A percentile compares a stretch with the other conserved stretches of the same genome.
These are phyloP conservation scores for Platismatia glauca DNA, from an alignment of 495 filamentous ascomycete genomes.

Conservation along the genomic window DNA sequence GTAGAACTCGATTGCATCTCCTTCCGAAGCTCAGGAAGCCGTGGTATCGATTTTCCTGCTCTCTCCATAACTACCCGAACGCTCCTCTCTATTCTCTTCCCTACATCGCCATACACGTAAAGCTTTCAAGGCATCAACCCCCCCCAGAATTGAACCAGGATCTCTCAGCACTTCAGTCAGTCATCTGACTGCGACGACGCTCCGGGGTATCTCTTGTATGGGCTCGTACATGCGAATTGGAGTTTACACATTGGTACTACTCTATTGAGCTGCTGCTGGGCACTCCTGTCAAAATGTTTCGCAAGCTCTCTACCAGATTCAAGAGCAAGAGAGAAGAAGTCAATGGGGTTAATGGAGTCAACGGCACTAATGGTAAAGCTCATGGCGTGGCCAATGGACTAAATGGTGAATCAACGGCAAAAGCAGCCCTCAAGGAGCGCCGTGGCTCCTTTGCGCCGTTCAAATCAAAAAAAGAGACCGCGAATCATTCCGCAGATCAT, in stretches of 20 bases:
- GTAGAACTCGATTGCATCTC: neutral
- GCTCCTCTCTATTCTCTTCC: neutral
- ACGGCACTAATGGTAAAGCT: constrained; percentile 20
- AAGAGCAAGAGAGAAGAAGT: constrained; percentile 35
- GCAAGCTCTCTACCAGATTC: constrained; percentile 45
- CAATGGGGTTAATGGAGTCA: constrained; percentile 25
- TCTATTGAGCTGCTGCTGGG: neutral
- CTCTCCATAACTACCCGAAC: neutral
- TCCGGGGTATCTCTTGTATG: too few species aligned
- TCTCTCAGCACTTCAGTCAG: too few species aligned
- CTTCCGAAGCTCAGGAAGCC: too few species aligned
- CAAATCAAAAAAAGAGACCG: constrained; percentile 28
- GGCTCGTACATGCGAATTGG: neutral
- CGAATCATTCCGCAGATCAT: constrained; percentile 23
- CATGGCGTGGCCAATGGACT: constrained; percentile 10
- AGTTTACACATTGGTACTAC: neutral
- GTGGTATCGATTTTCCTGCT: too few species aligned
- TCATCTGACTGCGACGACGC: too few species aligned
- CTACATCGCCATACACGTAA: neutral
- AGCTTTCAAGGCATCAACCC: neutral
- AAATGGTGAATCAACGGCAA: constrained; percentile 17
- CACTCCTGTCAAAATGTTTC: constrained; percentile 26
- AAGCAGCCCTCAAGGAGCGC: constrained; percentile 17
- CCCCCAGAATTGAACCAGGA: neutral
- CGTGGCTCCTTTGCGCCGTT: constrained; percentile 26